phyloP scores from a whole-genome alignment of 139 green algal genomes.

The Zygnema circumcarinatum region DNA sequence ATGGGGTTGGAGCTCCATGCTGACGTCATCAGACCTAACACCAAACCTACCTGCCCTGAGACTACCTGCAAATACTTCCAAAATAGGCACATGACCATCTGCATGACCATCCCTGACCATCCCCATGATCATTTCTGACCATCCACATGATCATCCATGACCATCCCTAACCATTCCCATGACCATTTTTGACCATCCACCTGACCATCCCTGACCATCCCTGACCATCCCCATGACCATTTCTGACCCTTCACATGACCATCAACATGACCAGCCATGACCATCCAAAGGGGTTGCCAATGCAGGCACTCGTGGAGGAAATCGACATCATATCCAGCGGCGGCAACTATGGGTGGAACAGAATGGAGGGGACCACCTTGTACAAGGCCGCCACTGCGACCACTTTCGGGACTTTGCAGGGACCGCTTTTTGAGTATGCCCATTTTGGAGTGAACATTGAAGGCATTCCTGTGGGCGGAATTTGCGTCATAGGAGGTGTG shows the following conservation, averaged over 20 bases:
- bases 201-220: too few relatives aligned
- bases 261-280: neutral
- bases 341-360: constrained; percentile 44
- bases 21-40: too few relatives aligned
- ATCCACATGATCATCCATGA: too few relatives aligned
- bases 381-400: neutral
- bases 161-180: neutral
- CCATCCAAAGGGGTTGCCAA: neutral
- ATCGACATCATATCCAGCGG: constrained; percentile 10
- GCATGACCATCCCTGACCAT: neutral
- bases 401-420: neutral
- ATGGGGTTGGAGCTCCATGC: too few relatives aligned
- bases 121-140: too few relatives aligned
- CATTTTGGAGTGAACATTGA: neutral
- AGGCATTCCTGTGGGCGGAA: neutral
- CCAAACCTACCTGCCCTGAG: too few relatives aligned
- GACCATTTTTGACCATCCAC: neutral
- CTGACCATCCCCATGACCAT: too few relatives aligned
- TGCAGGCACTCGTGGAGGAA: constrained; percentile 46
- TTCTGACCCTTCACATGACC: too few relatives aligned
- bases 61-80: too few relatives aligned
- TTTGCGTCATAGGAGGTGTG: constrained; percentile 14
- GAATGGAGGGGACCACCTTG: constrained; percentile 14
- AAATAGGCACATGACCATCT: too few relatives aligned
- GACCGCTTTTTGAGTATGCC: constrained; percentile 35